Conservation (phyloP, 768 basidiomycete genomes). For the Lentinula guzmanii region DNA sequence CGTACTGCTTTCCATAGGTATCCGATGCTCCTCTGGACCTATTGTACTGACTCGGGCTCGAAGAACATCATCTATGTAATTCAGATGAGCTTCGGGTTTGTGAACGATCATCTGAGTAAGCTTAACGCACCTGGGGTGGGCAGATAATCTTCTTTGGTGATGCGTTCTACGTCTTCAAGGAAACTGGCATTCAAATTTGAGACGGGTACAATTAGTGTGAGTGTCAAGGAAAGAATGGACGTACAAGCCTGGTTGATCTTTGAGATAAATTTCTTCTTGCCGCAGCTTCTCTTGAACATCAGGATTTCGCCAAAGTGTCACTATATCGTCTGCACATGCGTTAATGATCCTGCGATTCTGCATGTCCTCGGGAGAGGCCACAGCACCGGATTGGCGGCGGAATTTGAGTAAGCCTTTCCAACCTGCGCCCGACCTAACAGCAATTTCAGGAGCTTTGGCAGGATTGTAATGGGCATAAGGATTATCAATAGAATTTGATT, state of each 20-base stretch:
- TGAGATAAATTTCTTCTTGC: slow-evolving; percentile 37
- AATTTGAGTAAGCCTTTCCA: slow-evolving; percentile 45
- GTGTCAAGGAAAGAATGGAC: slow-evolving; percentile 17
- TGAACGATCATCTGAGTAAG: background rate
- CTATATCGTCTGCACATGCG: slow-evolving; percentile 50
- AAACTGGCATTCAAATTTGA: slow-evolving; percentile 35
- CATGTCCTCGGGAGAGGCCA: slow-evolving; percentile 25
- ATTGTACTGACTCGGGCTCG: slow-evolving; percentile 58
- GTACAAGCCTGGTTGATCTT: slow-evolving; percentile 60
- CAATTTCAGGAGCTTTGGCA: slow-evolving; percentile 37
- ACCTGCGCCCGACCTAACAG: slow-evolving; percentile 37
- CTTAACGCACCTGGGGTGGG: slow-evolving; percentile 42
- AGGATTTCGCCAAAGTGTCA: slow-evolving; percentile 44
- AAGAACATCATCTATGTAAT: slow-evolving; percentile 48
- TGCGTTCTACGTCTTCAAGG: slow-evolving; percentile 45
- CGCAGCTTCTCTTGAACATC: slow-evolving; percentile 36
- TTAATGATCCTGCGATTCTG: slow-evolving; percentile 41
- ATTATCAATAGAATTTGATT: background rate
- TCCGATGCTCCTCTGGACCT: slow-evolving; percentile 58
- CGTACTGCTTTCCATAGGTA: slow-evolving; percentile 37
- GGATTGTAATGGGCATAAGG: slow-evolving; percentile 25
- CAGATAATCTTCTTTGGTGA: slow-evolving; percentile 43
- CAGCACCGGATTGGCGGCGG: slow-evolving; percentile 20
- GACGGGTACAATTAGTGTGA: background rate
- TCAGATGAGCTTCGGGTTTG: background rate